Evolutionary conservation across 169 alveolate genomes (phyloP).

Genomic region (Pseudocohnilembus persalinus): DNA sequence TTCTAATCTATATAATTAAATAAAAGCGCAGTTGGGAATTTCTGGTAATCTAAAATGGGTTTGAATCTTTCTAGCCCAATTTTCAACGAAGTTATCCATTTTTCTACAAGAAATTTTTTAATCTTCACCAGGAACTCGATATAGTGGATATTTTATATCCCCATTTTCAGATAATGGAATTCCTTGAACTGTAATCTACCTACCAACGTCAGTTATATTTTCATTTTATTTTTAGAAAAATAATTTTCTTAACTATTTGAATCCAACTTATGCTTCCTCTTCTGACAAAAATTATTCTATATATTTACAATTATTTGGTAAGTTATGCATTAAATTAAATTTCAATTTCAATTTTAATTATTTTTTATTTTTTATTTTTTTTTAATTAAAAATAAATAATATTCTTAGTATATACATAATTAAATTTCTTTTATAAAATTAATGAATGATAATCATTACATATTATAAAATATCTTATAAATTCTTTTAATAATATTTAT

Average conservation of each 20-base stretch:
- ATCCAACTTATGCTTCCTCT: neutral
- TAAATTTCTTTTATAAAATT: no score
- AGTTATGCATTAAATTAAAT: no score
- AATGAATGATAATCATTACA: no score
- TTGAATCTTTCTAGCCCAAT: neutral
- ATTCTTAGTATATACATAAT: no score
- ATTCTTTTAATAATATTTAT: no score
- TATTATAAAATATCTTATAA: no score
- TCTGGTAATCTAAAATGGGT: neutral
- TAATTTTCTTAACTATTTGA: neutral
- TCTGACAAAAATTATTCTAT: neutral
- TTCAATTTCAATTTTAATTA: no score
- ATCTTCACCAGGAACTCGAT: neutral
- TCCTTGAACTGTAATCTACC: neutral
- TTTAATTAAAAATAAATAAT: no score
- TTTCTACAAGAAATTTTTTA: neutral
- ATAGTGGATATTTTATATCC: neutral
- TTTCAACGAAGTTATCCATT: neutral
- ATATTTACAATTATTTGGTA: neutral
- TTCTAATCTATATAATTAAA: neutral
- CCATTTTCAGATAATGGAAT: neutral
- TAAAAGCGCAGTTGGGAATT: neutral
- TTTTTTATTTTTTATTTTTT: no score
- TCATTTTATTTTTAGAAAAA: neutral
- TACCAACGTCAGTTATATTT: neutral